Percentiles rank a stretch among this genome's conserved stretches.
phyloP scores from a whole-genome alignment of 257 asterid species.

The Ilex aquifolium region DNA sequence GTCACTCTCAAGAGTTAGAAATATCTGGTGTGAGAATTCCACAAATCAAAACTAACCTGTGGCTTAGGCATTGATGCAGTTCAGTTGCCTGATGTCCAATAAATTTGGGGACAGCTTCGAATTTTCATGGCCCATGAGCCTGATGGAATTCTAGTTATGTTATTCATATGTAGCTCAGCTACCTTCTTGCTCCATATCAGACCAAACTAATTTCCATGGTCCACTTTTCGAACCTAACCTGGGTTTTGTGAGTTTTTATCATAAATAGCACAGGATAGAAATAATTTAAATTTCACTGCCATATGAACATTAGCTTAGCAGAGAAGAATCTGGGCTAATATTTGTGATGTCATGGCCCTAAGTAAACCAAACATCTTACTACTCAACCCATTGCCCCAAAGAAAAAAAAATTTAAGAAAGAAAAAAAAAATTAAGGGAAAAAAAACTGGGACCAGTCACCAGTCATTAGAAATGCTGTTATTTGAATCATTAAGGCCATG shows the following conservation, averaged over 20 bases:
- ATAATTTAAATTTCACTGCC: conserved; percentile 1
- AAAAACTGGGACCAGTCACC: too few relatives aligned
- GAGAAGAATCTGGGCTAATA: not conserved
- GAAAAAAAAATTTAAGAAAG: not conserved
- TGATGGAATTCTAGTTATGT: too few relatives aligned
- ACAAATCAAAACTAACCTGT: too few relatives aligned
- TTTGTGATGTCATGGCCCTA: not conserved
- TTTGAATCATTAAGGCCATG: too few relatives aligned
- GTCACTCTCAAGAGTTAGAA: too few relatives aligned
- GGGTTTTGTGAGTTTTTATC: conserved; percentile 17
- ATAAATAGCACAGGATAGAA: not conserved
- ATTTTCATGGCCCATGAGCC: not conserved
- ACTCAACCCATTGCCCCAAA: not conserved
- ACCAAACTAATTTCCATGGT: conserved; percentile 69
- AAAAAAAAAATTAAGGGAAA: not conserved
- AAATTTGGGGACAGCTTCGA: not conserved
- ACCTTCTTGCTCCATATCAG: conserved; percentile 38
- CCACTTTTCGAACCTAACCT: conserved; percentile 75
- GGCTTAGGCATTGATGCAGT: not conserved
- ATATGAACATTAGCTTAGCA: not conserved
- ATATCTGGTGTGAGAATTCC: not conserved
- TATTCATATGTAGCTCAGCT: conserved; percentile 15
- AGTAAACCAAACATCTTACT: not conserved
- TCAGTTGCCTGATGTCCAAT: not conserved
- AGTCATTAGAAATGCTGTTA: too few relatives aligned